These are phyloP conservation scores for Ramularia endophylla DNA, from an alignment of 2,329 filamentous ascomycete genomes.

Conservation along the genomic window DNA sequence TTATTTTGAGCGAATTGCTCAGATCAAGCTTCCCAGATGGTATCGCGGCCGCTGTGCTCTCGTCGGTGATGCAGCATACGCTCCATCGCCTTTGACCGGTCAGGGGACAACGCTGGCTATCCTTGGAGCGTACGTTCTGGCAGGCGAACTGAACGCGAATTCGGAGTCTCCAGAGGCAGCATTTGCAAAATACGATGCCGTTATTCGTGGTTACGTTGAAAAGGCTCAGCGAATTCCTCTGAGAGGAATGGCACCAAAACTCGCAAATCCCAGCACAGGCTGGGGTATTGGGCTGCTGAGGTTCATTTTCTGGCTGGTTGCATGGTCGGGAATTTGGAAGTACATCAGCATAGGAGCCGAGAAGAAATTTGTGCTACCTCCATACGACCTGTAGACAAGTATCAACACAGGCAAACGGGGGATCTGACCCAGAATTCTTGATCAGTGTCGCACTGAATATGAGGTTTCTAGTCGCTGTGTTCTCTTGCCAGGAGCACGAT, in stretches of 20 bases:
- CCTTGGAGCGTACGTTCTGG: slow-evolving; percentile 35
- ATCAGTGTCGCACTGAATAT: too few species aligned
- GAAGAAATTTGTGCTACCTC: not conserved
- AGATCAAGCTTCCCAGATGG: slow-evolving; percentile 34
- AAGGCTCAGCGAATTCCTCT: slow-evolving; percentile 27
- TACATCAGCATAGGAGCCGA: slow-evolving; percentile 1
- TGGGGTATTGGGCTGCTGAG: slow-evolving; percentile 23
- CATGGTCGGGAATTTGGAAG: slow-evolving; percentile 10
- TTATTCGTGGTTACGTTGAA: slow-evolving; percentile 18
- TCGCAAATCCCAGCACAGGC: slow-evolving; percentile 20
- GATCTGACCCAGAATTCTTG: too few species aligned
- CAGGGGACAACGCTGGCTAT: slow-evolving; percentile 32
- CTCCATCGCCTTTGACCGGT: slow-evolving; percentile 30
- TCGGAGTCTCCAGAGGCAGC: slow-evolving; percentile 13
- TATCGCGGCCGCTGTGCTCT: slow-evolving; percentile 31
- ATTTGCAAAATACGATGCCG: slow-evolving; percentile 18
- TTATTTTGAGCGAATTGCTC: slow-evolving; percentile 40
- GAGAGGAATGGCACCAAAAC: slow-evolving; percentile 16
- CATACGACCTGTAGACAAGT: too few species aligned
- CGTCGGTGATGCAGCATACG: slow-evolving; percentile 37
- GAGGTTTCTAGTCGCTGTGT: too few species aligned
- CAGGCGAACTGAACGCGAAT: slow-evolving; percentile 13
- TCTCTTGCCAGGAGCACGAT: too few species aligned
- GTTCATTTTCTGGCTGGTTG: slow-evolving; percentile 16
- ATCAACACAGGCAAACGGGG: too few species aligned